Base-by-base conservation (phyloP, 169 alveolate genomes). In the Plasmodium falciparum region DNA sequence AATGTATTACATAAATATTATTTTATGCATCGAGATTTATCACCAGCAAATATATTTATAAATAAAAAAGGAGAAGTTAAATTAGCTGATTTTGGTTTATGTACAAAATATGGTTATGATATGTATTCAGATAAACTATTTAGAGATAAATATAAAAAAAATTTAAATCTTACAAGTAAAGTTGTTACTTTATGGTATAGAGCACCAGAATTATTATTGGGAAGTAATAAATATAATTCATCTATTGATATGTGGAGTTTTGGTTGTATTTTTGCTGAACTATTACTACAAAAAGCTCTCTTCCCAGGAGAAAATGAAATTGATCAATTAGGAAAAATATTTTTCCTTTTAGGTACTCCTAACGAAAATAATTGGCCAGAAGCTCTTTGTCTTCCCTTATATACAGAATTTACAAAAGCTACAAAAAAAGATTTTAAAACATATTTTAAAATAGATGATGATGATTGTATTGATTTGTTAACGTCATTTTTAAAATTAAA, bases 121-220 rank as follows among this genome's bases (percentile, higher is more conserved):
- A 74, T 88, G 94, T 66, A 50, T 67, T 59, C 83, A 83, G 93
- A 88, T 88, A 94, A 13, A 43, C 71, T 63, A 74, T 17, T 88
- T 75, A 61, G 88, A 73, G 90, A 91, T 83, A 78, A 69, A 66
- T 88, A 54, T 90, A 75, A 56, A 93, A 90, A 70, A 95, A 74
- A 93, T 85, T 95, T 93, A 33, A 96, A 92, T 83, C 83, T 96
- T 90, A 97, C 99, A 20, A 94, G 93, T 26, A 90, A 93, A 49
- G 99, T 97, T 2, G 97, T 97, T 15, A 97, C 99, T 13, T 95
- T 97, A 72, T 98, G 99, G 99, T 98, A 98, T 89, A 73, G 99
- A 73, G 97, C 99, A 2, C 99, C 99, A 0, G 99, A 98, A 94
- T 97, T 97, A 29, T 95, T 98, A 67, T 93, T 95, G 80, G 98